Conservation (phyloP, 352 stramenopile genomes). For the Pythium sukuiense region DNA sequence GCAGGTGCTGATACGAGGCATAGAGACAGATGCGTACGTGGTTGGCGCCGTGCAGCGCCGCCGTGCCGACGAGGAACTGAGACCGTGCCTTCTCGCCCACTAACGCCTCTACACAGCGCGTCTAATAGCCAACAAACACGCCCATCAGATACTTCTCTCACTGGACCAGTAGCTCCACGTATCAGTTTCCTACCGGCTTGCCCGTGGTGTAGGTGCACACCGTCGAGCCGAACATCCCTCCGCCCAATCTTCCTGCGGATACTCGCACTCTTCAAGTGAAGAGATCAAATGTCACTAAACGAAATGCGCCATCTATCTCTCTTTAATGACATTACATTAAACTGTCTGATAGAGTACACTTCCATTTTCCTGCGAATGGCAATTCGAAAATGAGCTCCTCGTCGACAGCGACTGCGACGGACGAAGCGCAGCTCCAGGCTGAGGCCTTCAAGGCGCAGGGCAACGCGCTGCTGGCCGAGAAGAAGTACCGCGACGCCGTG, state of each 20-base stretch:
- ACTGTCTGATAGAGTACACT: not conserved
- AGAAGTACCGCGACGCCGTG: constrained; percentile 63
- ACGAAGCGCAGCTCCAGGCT: constrained; percentile 66
- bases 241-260: constrained; percentile 1
- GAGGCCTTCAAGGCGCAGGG: constrained; percentile 85
- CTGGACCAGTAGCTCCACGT: not conserved
- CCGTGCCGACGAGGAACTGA: constrained; percentile 71
- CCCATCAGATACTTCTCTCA: not conserved
- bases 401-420: constrained; percentile 16
- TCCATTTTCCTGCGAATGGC: not conserved
- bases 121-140: constrained; percentile 25
- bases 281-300: not conserved
- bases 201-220: constrained; percentile 27
- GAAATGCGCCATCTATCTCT: too few species aligned
- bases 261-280: not conserved
- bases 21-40: constrained; percentile 33
- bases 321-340: not conserved
- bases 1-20: too few species aligned
- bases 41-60: constrained; percentile 63
- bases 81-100: constrained; percentile 57
- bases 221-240: constrained; percentile 25
- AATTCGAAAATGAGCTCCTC: constrained; percentile 2
- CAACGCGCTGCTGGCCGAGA: constrained; percentile 67
- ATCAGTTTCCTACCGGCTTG: constrained; percentile 14
- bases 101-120: constrained; percentile 68